Evolutionary conservation across 2,329 filamentous ascomycete species (phyloP), one percentile per base, ranked within the genome.

Genomic region (Colletotrichum brevisporum): DNA sequence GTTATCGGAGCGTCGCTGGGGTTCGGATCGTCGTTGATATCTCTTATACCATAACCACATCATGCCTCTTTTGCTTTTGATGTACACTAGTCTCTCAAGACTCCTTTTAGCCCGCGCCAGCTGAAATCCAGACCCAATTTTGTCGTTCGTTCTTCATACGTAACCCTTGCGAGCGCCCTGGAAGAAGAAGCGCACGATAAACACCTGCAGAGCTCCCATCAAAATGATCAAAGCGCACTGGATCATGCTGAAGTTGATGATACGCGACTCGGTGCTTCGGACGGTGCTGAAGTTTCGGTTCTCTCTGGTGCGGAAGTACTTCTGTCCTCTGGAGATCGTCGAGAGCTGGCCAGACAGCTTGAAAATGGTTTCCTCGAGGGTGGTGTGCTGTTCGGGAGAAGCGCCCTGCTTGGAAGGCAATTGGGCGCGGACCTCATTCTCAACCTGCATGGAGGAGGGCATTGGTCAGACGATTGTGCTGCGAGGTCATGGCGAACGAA

Each of bases 241-340:
- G 75, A 98, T 92, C 78, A 99, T 86, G 79, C 94, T 97, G 82
- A 99, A 97, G 83, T 98, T 98, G 85, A 98, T 94, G 77, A 99
- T 99, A 72, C 96, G 89, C 79, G 90, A 90, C 86, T 99, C 96
- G 48, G 96, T 99, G 84, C 95, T 98, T 80, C 94, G 89, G 76
- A 99, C 96, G 10, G 96, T 99, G 84, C 94, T 97, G 84, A 99
- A 98, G 84, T 99, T 99, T 71, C 96, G 90, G 88, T 99, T 99
- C 87, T 99, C 96, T 74, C 96, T 91, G 3, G 96, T 99, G 72
- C 97, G 93, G 90, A 99, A 99, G 86, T 99, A 99, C 81, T 99
- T 99, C 79, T 99, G 96, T 85, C 97, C 98, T 77, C 96, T 90
- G 50, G 93, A 94, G 78, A 99, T 96, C 71, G 95, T 98, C 15